Evolutionary conservation across 129 eudicot genomes (phyloP), one percentile per base, ranked within the genome.

Genomic region (Heracleum sosnowskyi): DNA sequence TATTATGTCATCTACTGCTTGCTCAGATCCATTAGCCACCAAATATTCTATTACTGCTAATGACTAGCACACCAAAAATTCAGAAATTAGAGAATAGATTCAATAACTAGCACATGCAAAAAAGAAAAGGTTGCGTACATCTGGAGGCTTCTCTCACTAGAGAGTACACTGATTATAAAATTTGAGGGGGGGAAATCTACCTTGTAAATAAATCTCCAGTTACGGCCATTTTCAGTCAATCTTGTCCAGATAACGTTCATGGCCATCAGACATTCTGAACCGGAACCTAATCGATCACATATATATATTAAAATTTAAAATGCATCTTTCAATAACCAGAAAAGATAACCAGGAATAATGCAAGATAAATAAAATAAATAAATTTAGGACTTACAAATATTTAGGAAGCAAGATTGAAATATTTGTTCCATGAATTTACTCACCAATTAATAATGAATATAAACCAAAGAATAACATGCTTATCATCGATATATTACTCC

Each of bases 211-310:
- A 80, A 86, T 77, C 99, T 95, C 99, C 99, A 96, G 80, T 92
- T 87, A 83, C 90, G 90, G 75, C 93, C 97, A 77, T 96, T 96
- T 89, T 96, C 97, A 51, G 86, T 85, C 87, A 96, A 82, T 83
- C 97, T 90, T 55, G 97, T 85, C 99, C 99, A 89, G n/a, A 96
- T 86, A 81, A 96, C 99, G 79, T 89, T 87, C 99, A 96, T 96
- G 74, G 90, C 91, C 97, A 96, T 90, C 89, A 90, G 99, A 79
- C 99, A 96, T 62, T 96, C 99, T 63, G 99, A 84, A 89, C 97
- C 92, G 90, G 71, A 84, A 69, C 79, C 49, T 80, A n/a, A 82
- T 28, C 60, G 34, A 83, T 81, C 80, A 79, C 57, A n/a, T n/a
- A 45, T 24, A 69, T 0, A 77, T 17, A 55, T 16, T 40, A 33